A percentile compares a stretch with the other conserved stretches of the same genome.
Evolutionary conservation across 164 flowering plant species (phyloP).

Genomic region (Piper longum): DNA sequence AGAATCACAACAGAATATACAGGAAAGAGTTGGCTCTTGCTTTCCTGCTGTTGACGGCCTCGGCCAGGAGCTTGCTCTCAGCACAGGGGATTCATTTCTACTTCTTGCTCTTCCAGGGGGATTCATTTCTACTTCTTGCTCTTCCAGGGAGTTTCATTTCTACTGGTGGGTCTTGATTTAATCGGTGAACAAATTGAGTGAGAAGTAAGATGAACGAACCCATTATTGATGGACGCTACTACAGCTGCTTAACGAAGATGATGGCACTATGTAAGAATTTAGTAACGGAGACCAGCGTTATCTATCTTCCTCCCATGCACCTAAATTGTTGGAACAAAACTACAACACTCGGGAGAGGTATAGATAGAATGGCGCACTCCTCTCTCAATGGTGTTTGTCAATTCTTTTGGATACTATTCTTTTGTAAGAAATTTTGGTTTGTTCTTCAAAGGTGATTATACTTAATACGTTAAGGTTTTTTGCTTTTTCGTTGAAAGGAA

Average conservation of each 20-base stretch:
- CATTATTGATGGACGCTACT: too few relatives aligned
- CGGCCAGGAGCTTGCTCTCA: constrained; percentile 82
- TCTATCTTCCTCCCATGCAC: background rate
- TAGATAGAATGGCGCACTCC: constrained; percentile 13
- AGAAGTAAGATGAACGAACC: constrained; percentile 1
- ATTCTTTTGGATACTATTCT: constrained; percentile 33
- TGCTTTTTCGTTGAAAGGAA: background rate
- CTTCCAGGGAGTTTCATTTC: constrained; percentile 66
- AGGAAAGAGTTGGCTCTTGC: constrained; percentile 82
- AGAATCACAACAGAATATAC: constrained; percentile 89
- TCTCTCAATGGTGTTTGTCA: constrained; percentile 13
- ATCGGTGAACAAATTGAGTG: constrained; percentile 85
- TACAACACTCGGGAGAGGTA: constrained; percentile 7
- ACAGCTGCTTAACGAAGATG: too few relatives aligned
- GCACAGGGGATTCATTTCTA: constrained; percentile 98
- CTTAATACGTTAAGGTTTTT: background rate
- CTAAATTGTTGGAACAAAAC: constrained; percentile 1
- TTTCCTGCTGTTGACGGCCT: constrained; percentile 76
- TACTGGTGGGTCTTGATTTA: constrained; percentile 88
- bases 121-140: too few relatives aligned
- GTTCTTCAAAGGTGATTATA: constrained; percentile 3
- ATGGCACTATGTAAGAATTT: too few relatives aligned
- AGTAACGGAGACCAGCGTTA: too few relatives aligned
- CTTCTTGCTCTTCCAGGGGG: constrained; percentile 95
- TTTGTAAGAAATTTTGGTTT: constrained; percentile 37